These are phyloP conservation scores for Geotrichum fermentans DNA, from an alignment of 1,139 yeast genomes.

Conservation along the genomic window DNA sequence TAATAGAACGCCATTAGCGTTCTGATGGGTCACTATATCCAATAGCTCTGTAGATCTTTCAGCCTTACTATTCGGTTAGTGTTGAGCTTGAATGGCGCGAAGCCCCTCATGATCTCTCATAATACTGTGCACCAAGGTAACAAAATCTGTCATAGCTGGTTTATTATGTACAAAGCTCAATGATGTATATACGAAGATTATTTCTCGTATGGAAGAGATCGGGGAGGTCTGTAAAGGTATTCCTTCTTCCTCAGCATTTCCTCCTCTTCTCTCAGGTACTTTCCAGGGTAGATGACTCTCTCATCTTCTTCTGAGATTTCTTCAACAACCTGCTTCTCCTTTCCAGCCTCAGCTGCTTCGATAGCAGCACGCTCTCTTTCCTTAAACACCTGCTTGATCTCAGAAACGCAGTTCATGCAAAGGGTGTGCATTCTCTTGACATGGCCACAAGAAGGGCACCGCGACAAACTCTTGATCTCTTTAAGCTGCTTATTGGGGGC, in stretches of 20 bases:
- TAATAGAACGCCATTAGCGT: no score
- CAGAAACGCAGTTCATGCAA: slow-evolving; percentile 89
- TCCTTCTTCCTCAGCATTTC: slow-evolving; percentile 53
- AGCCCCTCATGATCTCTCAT: no score
- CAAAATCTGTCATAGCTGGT: no score
- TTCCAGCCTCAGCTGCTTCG: slow-evolving; percentile 22
- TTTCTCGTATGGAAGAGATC: slow-evolving; percentile 49
- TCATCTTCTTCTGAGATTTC: slow-evolving; percentile 50
- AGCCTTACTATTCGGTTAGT: no score
- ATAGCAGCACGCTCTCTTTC: slow-evolving; percentile 37
- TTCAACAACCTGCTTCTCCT: slow-evolving; percentile 41
- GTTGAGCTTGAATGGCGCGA: no score
- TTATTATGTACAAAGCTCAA: slow-evolving; percentile 12
- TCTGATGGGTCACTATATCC: no score
- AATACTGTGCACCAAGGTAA: no score
- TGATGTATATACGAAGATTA: slow-evolving; percentile 13
- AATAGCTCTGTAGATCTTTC: no score
- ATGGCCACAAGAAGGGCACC: slow-evolving; percentile 95
- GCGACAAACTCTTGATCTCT: slow-evolving; percentile 66
- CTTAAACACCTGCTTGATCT: slow-evolving; percentile 71
- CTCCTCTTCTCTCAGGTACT: slow-evolving; percentile 49
- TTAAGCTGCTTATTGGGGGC: slow-evolving; percentile 78
- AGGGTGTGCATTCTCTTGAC: slow-evolving; percentile 83
- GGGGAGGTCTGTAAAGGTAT: slow-evolving; percentile 60
- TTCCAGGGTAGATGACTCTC: slow-evolving; percentile 71